phyloP scores from a whole-genome alignment of 139 green algal genomes.

The Deuterostichococcus epilithicus region DNA sequence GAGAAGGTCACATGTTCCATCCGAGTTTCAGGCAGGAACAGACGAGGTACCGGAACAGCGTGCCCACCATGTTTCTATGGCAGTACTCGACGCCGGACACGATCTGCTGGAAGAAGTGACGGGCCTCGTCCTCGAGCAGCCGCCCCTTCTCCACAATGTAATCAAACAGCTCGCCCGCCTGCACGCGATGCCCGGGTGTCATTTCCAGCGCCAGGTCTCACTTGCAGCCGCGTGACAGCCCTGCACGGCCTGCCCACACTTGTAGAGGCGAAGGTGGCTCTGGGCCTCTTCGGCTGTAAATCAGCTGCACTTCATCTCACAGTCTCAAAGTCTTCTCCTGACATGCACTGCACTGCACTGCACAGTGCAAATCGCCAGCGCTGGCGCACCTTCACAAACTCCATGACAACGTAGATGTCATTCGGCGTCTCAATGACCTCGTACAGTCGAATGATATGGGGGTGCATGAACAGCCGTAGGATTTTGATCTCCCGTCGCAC shows the following conservation, averaged over 20 bases:
- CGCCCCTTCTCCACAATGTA: constrained; percentile 99
- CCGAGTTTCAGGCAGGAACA: constrained; percentile 17
- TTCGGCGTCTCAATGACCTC: constrained; percentile 95
- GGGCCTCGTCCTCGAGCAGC: constrained; percentile 94
- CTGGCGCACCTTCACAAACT: constrained; percentile 88
- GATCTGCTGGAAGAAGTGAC: constrained; percentile 99
- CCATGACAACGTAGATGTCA: constrained; percentile 99
- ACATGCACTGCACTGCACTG: too few relatives aligned
- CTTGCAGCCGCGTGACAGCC: neutral
- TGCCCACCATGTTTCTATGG: constrained; percentile 95
- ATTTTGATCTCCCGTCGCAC: constrained; percentile 95
- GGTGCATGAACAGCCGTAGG: constrained; percentile 98
- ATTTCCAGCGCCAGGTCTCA: too few relatives aligned
- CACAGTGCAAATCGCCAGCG: neutral
- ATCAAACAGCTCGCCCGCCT: constrained; percentile 97
- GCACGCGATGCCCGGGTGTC: neutral
- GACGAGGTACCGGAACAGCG: constrained; percentile 69
- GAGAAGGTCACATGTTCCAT: too few relatives aligned
- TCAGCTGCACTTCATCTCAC: too few relatives aligned
- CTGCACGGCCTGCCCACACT: too few relatives aligned
- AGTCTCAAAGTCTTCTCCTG: too few relatives aligned
- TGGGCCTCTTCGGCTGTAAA: too few relatives aligned
- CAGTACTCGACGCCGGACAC: constrained; percentile 95
- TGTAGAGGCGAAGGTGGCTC: too few relatives aligned
- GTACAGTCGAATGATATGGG: constrained; percentile 98